Percentiles rank a stretch among this genome's conserved stretches.
Conservation (phyloP, 1,284 basidiomycete genomes). For the Ustilago trichophora region DNA sequence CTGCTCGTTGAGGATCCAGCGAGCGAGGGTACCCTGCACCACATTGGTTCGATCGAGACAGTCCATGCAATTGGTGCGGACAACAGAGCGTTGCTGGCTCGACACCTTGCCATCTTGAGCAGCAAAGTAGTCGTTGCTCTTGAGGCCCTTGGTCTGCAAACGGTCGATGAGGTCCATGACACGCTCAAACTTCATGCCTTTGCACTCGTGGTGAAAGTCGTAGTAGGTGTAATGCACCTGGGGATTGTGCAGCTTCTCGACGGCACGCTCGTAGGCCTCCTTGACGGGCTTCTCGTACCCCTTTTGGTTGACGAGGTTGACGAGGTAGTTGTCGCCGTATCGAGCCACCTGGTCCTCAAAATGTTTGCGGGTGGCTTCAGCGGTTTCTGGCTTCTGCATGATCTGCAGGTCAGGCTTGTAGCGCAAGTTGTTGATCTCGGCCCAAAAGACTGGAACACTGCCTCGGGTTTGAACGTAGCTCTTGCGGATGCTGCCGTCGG, state of each 20-base stretch:
- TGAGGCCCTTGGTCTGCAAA: conserved; percentile 76
- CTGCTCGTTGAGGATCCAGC: conserved; percentile 73
- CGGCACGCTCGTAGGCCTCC: conserved; percentile 87
- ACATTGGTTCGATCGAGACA: conserved; percentile 93
- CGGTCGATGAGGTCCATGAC: conserved; percentile 84
- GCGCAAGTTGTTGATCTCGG: conserved; percentile 92
- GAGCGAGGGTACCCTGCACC: conserved; percentile 73
- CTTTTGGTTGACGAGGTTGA: conserved; percentile 95
- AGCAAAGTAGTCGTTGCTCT: conserved; percentile 66
- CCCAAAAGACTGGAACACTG: conserved; percentile 94
- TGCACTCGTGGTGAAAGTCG: conserved; percentile 97
- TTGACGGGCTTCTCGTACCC: conserved; percentile 95
- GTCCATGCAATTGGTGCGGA: conserved; percentile 78
- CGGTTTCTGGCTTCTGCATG: conserved; percentile 87
- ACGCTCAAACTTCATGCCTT: conserved; percentile 92
- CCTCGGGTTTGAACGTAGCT: conserved; percentile 86
- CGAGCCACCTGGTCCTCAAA: conserved; percentile 77
- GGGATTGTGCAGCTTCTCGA: conserved; percentile 73
- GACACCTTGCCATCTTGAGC: conserved; percentile 37
- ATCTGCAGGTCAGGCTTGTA: conserved; percentile 97
- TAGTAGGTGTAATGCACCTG: conserved; percentile 91
- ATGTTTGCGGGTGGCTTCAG: conserved; percentile 78
- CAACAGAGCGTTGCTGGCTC: conserved; percentile 67
- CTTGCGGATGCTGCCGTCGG: conserved; percentile 74
- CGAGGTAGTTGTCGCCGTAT: conserved; percentile 84